Percentiles rank a stretch among this genome's conserved stretches.
Evolutionary conservation across 768 basidiomycete genomes (phyloP).

Genomic region (Strobilomyces confusus): DNA sequence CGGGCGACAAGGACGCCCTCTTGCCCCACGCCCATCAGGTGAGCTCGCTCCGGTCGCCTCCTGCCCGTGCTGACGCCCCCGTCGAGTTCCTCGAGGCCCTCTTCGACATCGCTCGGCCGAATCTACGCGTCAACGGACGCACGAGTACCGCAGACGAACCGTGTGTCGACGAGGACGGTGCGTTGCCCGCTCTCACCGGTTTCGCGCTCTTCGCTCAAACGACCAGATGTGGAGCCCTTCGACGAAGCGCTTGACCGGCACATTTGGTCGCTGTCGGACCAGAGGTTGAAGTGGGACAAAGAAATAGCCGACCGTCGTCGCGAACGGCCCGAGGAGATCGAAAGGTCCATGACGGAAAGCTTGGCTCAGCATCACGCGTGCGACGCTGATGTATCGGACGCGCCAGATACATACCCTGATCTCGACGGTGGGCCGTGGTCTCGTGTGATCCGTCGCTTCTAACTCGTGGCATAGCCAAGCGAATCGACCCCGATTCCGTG

Average conservation of each 20-base stretch:
- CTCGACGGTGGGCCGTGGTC: slow-evolving; percentile 9
- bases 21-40: slow-evolving; percentile 53
- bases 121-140: slow-evolving; percentile 78
- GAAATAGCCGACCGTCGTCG: slow-evolving; percentile 67
- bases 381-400: slow-evolving; percentile 25
- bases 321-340: slow-evolving; percentile 53
- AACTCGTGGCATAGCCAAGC: slow-evolving; percentile 12
- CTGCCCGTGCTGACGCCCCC: neutral
- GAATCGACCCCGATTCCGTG: slow-evolving; percentile 21
- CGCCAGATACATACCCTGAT: neutral
- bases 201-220: neutral
- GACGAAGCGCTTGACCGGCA: slow-evolving; percentile 82
- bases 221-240: slow-evolving; percentile 70
- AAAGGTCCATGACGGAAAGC: slow-evolving; percentile 37
- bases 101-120: slow-evolving; percentile 60
- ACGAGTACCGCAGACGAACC: slow-evolving; percentile 54
- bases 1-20: slow-evolving; percentile 44
- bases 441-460: neutral
- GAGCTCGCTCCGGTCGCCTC: slow-evolving; percentile 6
- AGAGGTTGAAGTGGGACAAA: slow-evolving; percentile 70
- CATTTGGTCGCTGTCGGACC: slow-evolving; percentile 77
- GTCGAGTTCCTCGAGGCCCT: slow-evolving; percentile 58
- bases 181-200: neutral
- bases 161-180: slow-evolving; percentile 53
- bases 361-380: slow-evolving; percentile 32